phyloP scores from a whole-genome alignment of 495 filamentous ascomycete species.

The Hypoxylon trugodes region DNA sequence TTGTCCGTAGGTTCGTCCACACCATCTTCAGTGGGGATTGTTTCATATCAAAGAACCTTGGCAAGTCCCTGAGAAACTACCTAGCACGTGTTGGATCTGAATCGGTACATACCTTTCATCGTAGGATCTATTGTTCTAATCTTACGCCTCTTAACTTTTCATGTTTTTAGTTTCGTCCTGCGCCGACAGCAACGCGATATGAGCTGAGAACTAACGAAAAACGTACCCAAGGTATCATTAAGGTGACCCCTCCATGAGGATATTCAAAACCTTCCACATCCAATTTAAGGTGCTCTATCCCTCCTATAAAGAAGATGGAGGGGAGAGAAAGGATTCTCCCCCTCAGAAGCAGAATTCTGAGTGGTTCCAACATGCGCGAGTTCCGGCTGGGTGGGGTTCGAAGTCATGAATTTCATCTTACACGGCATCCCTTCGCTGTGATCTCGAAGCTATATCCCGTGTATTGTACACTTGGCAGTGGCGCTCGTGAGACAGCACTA shows the following conservation, averaged over 20 bases:
- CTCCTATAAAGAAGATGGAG: too few relatives aligned
- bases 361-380: conserved; percentile 4
- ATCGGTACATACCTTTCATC: too few relatives aligned
- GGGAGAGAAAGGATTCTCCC: too few relatives aligned
- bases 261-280: conserved; percentile 22
- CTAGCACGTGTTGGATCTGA: too few relatives aligned
- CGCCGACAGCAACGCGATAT: background rate
- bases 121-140: too few relatives aligned
- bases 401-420: conserved; percentile 31
- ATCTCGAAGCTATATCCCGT: conserved; percentile 17
- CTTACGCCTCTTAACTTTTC: too few relatives aligned
- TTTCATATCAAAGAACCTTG: too few relatives aligned
- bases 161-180: background rate
- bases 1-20: too few relatives aligned
- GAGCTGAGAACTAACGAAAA: background rate
- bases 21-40: too few relatives aligned
- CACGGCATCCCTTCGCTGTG: conserved; percentile 15
- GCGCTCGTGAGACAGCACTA: conserved; percentile 28
- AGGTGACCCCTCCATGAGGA: conserved; percentile 3
- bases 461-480: background rate
- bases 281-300: conserved; percentile 37
- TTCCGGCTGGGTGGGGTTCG: conserved; percentile 3
- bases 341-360: too few relatives aligned
- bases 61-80: too few relatives aligned
- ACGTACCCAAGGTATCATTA: background rate